Evolutionary conservation across 2,329 filamentous ascomycete genomes (phyloP).

Genomic region (Fragosphaeria purpurea): DNA sequence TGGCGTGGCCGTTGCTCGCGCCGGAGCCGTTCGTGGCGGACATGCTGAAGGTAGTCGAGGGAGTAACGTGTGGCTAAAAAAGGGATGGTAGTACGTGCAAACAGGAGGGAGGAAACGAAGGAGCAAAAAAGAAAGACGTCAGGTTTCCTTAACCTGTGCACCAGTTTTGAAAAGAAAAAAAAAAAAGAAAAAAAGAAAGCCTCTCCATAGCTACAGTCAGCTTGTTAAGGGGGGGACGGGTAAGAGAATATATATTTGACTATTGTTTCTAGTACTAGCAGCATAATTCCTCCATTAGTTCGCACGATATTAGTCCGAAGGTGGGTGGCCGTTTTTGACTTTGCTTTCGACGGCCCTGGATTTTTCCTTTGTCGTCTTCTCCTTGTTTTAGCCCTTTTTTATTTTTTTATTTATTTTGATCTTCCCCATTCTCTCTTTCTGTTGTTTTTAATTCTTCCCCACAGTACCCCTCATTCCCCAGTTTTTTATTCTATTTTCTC

Average conservation of each 20-base stretch:
- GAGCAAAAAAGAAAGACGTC: too few species aligned
- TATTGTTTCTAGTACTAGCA: slow-evolving; percentile 8
- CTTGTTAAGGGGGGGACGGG: too few species aligned
- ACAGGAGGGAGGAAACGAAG: too few species aligned
- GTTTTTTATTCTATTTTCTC: slow-evolving; percentile 1
- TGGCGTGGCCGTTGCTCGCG: slow-evolving; percentile 23
- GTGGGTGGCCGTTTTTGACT: background rate
- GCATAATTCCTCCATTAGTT: slow-evolving; percentile 12
- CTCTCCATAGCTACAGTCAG: too few species aligned
- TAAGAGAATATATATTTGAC: slow-evolving; percentile 15
- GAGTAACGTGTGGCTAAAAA: background rate
- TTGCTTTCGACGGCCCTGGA: background rate
- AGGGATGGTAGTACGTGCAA: too few species aligned
- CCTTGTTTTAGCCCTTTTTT: background rate
- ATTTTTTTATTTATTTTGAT: background rate
- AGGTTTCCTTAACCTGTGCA: too few species aligned
- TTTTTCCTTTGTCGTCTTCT: slow-evolving; percentile 1
- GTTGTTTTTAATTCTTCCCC: background rate
- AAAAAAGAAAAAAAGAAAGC: too few species aligned
- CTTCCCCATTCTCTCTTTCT: background rate
- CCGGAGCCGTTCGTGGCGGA: slow-evolving; percentile 20
- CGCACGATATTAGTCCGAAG: slow-evolving; percentile 18
- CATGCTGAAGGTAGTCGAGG: slow-evolving; percentile 17
- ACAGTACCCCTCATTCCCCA: slow-evolving; percentile 5
- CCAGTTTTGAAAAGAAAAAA: too few species aligned